A percentile compares a stretch with the other conserved stretches of the same genome.
Conservation (phyloP, 306 rosid species). For the Cercis canadensis region DNA sequence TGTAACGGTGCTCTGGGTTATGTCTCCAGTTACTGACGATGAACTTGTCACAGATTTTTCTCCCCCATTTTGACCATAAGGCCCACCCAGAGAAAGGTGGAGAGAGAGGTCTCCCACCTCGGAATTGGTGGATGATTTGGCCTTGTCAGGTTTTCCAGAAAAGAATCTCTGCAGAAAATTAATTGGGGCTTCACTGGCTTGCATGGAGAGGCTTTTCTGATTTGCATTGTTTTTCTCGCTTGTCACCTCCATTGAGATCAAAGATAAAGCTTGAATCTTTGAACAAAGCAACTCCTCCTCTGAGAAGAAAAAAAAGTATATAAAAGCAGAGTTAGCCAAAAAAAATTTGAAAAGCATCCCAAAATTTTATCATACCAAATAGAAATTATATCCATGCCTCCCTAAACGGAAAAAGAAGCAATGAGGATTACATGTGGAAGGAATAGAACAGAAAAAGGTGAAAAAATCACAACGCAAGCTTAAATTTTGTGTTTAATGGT, state of each 20-base stretch:
- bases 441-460: background rate
- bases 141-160: background rate
- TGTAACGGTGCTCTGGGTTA: background rate
- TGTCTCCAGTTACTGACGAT: slow-evolving; percentile 18
- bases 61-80: slow-evolving; percentile 27
- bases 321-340: background rate
- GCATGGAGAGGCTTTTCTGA: slow-evolving; percentile 2
- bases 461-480: background rate
- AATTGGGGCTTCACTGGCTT: background rate
- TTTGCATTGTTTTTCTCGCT: background rate
- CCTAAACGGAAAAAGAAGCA: background rate
- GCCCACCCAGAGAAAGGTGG: slow-evolving; percentile 33
- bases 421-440: background rate
- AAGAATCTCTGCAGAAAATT: slow-evolving; percentile 8
- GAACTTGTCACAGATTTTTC: slow-evolving; percentile 32
- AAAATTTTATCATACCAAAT: background rate
- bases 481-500: background rate
- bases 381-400: background rate
- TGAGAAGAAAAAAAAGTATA: slow-evolving; percentile 2
- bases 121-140: background rate
- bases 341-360: too few relatives aligned
- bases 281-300: slow-evolving; percentile 6
- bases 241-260: slow-evolving; percentile 46
- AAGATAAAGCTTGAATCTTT: slow-evolving; percentile 26
- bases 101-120: slow-evolving; percentile 39